Evolutionary conservation across 805 yeast species (phyloP), one percentile per base, ranked within the genome.

Genomic region (Candida anglica): DNA sequence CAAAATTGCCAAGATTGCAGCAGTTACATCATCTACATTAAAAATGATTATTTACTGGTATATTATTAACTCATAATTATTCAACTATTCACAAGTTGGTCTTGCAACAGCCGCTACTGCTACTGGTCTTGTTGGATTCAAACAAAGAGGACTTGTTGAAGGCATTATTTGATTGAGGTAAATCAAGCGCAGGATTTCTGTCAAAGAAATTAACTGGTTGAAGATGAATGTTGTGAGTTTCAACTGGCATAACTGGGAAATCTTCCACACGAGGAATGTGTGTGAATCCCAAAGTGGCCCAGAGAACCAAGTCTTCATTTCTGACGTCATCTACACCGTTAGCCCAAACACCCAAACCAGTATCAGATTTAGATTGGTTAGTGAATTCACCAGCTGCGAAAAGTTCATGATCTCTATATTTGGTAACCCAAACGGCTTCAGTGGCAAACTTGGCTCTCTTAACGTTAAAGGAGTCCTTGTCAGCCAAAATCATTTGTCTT

Each of bases 211-310:
- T 83, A 47, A 74, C 67, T 34, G 94, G 94, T 29, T 72, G 69
- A 37, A 84, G 69, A 38, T 75, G 69, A 46, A 83, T 78, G 46
- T 54, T 61, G 65, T 81, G 79, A 43, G 78, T 79, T 62, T 84
- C 94, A 37, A 81, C 85, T 21, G 93, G 89, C 94, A 84, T 84
- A 33, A 84, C 89, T 31, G 94, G 94, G 81, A 85, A 84, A 58
- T 84, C 91, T 63, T 84, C 94, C 23, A 81, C 78, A 51, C 86
- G 73, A 48, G 93, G 93, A 49, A 83, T 75, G 54, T 84, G 94
- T 3, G 91, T 84, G 65, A 84, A 73, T 18, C 86, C 88, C 54
- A 84, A 56, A 29, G 93, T 83, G 43, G 85, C 83, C 89, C 91
- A 84, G 28, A 84, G 81, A 40, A 84, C 87, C 38, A 77, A 56